These are phyloP conservation scores for Puccinia polysora DNA, from an alignment of 1,284 basidiomycete species.

Conservation along the genomic window DNA sequence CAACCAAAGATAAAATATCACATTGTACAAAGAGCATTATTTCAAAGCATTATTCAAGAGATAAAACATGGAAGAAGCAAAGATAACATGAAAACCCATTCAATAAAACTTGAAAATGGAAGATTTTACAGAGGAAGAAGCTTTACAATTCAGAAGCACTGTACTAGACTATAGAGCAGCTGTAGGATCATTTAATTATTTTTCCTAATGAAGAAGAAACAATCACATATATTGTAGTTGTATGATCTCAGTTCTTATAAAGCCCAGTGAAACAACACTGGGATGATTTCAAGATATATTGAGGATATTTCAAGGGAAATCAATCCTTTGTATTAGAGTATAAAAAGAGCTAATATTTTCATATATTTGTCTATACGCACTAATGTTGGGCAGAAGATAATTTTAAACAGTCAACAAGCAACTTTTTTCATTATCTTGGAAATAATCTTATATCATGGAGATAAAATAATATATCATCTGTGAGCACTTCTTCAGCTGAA, in stretches of 20 bases:
- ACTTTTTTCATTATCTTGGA: too few species aligned
- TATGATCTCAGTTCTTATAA: conserved; percentile 2
- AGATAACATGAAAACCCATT: not conserved
- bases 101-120: conserved; percentile 9
- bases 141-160: not conserved
- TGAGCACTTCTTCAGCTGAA: conserved; percentile 2
- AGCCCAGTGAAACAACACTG: not conserved
- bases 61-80: conserved; percentile 1
- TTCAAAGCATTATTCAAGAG: not conserved
- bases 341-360: not conserved
- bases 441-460: too few species aligned
- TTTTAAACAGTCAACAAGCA: too few species aligned
- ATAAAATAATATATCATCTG: not conserved
- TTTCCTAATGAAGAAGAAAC: conserved; percentile 4
- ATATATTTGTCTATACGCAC: not conserved
- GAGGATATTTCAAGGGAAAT: conserved; percentile 11
- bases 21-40: not conserved
- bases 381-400: conserved; percentile 13
- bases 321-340: not conserved
- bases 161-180: conserved; percentile 1
- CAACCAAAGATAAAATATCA: not conserved
- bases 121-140: not conserved
- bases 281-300: not conserved
- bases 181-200: too few species aligned
- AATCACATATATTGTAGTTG: not conserved